Base-by-base conservation (phyloP, 164 flowering plant species). In the Berberis thunbergii region DNA sequence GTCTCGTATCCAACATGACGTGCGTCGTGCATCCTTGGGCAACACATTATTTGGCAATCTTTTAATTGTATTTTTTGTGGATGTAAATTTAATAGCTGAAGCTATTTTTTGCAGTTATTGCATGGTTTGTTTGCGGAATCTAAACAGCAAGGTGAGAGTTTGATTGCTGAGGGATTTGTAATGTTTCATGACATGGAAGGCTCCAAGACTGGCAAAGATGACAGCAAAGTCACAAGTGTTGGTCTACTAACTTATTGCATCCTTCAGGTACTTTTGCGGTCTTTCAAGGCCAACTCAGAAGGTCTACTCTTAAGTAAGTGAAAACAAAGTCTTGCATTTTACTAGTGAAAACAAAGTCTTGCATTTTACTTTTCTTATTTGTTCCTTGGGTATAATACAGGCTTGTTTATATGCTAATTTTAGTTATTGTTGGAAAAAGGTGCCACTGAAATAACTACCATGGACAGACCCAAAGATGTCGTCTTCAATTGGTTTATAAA, bases 201-300 rank as follows among this genome's bases (percentile, higher is more conserved):
- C 67, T 80, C 80, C 39, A 86, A 82, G 61, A 77, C 82, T 41
- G 74, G 64, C 55, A 81, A 78, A 67, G 79, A 74, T 50, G 75
- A 78, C 43, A 67, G 68, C 61, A 65, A 68, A 68, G 75, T 87
- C 4, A 65, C 86, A 46, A 76, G 78, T 69, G 63, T 80, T n/a
- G 97, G 98, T 42, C 74, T 93, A 63, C 97, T 87, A 11, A 86
- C 98, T 61, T 88, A 85, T 73, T 78, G 86, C 81, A 66, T 93
- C 70, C 80, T 88, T 63, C 79, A 84, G 69, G 42, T 74, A 45
- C 82, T 90, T 57, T 4, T 93, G 57, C 84, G 83, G 64, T 90
- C 98, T 38, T 86, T 77, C 26, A 83, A 83, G 72, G 86, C 88
- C 50, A 76, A 83, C 65, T 78, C 81, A 11, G 48, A 66, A 42